A percentile compares a stretch with the other conserved stretches of the same genome.
phyloP scores from a whole-genome alignment of 345 rosid genomes.

The Hirschfeldia incana region DNA sequence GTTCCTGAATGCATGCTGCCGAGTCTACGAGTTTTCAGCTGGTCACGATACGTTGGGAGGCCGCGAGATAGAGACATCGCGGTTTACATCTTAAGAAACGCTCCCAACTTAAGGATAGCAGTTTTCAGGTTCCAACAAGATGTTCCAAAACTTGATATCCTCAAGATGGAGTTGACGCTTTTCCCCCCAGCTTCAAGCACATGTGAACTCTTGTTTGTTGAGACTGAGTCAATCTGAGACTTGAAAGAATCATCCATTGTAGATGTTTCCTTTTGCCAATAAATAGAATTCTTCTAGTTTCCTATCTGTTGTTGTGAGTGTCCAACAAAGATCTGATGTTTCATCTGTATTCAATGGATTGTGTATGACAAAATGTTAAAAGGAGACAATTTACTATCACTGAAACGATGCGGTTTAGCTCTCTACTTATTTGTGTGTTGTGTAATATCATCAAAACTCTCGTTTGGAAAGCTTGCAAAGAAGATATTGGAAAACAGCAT shows the following conservation, averaged over 20 bases:
- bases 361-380: too few species aligned
- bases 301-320: not conserved
- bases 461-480: constrained; percentile 51
- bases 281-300: not conserved
- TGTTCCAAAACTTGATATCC: not conserved
- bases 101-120: not conserved
- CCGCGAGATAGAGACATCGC: not conserved
- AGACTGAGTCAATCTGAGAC: not conserved
- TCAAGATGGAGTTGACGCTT: not conserved
- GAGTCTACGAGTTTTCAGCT: not conserved
- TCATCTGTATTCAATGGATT: not conserved
- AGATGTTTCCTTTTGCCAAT: not conserved
- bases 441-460: not conserved
- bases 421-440: not conserved
- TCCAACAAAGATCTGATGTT: not conserved
- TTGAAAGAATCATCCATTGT: not conserved
- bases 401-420: too few species aligned
- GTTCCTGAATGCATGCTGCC: constrained; percentile 1
- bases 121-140: not conserved
- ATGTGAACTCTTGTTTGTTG: constrained; percentile 1
- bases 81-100: not conserved
- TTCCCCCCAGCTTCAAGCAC: constrained; percentile 1
- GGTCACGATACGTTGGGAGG: not conserved
- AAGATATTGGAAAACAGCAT: constrained; percentile 75
- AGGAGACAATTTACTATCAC: too few species aligned